Evolutionary conservation across 306 rosid genomes (phyloP).

Genomic region (Oemleria cerasiformis): DNA sequence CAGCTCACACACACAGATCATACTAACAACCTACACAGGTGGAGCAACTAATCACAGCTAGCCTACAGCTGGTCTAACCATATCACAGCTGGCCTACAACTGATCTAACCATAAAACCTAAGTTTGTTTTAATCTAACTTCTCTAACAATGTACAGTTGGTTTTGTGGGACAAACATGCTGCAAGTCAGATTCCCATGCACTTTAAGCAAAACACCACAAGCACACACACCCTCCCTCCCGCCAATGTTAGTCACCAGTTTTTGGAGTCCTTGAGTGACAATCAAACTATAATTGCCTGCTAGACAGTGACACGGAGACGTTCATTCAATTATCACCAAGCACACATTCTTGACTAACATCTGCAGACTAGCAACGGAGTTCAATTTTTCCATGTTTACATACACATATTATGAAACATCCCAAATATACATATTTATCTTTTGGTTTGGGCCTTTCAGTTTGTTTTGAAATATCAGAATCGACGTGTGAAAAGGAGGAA

Average conservation of each 20-base stretch:
- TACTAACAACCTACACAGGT: no score
- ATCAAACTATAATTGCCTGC: background rate
- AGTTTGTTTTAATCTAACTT: no score
- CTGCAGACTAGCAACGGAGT: background rate
- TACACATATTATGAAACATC: background rate
- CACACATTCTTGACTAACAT: background rate
- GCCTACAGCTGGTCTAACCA: no score
- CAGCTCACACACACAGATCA: no score
- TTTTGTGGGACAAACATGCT: constrained; percentile 8
- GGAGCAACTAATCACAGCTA: no score
- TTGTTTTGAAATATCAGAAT: background rate
- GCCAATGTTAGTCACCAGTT: background rate
- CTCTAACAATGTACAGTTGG: no score
- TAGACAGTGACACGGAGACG: background rate
- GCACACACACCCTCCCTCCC: background rate
- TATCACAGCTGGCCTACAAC: no score
- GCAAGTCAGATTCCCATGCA: background rate
- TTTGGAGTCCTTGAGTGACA: background rate
- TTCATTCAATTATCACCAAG: background rate
- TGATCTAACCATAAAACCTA: no score
- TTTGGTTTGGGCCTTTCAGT: background rate
- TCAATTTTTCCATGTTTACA: background rate
- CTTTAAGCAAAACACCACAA: background rate
- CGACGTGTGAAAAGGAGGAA: background rate
- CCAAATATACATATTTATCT: background rate